Base-by-base conservation (phyloP, 2,329 filamentous ascomycete species). In the Aspergillus floridensis region DNA sequence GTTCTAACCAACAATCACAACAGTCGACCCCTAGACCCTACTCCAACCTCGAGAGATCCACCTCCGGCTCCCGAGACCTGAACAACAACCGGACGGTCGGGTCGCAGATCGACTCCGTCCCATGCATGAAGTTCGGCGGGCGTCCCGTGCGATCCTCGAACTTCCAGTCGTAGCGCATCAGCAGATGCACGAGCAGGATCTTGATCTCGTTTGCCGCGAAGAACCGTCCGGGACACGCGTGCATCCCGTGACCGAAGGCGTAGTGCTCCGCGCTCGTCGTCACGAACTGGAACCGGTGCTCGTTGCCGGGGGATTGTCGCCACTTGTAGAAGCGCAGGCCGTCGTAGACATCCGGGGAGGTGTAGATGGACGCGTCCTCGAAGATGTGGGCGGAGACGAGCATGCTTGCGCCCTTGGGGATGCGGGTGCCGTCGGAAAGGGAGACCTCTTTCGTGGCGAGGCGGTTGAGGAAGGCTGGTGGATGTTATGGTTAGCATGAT, bases 181-280 rank as follows among this genome's bases (percentile, higher is more conserved):
- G 64, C 21, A 85, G 66, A 56, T 83, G 77, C 1, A 81, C 75
- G 35, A 84, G 65, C 14, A 84, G 73, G 67, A 86, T 82, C 68
- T 86, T 86, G 14, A 84, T 72, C 67, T 84, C 82, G 58, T 83
- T 78, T 0, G 81, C 78, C 0, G 83, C 82, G 59, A 85, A 85
- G 73, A 86, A 86, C 0, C 83, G 76, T 0, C 84, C 84, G 0
- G 82, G 80, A 50, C 83, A 76, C 14, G 73, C 69, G 47, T 74
- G 68, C 29, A 66, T 49, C 7, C 77, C 76, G 53, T 76, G 72
- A 0, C 77, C 77, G 55, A 78, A 79, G 7, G 62, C 67, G 6
- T 74, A 66, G 24, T 71, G 66, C 4, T 71, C 66, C 5, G 59
- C 49, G 22, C 66, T 70, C 1, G 74, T 74, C 8, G 73, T 68